Evolutionary conservation across 495 filamentous ascomycete species (phyloP).

Genomic region (Evernia prunastri): DNA sequence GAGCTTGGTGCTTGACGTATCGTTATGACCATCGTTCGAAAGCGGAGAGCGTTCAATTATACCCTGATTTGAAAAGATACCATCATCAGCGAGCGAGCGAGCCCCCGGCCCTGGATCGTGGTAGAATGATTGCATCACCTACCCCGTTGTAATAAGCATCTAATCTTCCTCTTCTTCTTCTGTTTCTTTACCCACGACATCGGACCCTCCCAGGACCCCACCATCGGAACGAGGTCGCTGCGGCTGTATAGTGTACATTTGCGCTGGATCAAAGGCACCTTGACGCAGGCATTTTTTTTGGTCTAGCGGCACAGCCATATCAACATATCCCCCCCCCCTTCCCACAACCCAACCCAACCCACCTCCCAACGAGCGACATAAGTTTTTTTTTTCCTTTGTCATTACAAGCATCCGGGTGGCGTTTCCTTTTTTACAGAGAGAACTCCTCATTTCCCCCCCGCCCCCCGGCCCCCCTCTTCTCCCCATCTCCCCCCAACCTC

Average conservation of each 20-base stretch:
- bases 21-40: slow-evolving; percentile 52
- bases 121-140: slow-evolving; percentile 22
- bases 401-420: slow-evolving; percentile 7
- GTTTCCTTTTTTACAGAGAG: neutral
- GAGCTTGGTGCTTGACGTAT: slow-evolving; percentile 94
- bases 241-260: slow-evolving; percentile 6
- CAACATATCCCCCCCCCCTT: neutral
- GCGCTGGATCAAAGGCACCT: neutral
- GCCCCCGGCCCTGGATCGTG: slow-evolving; percentile 14
- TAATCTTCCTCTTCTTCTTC: slow-evolving; percentile 11
- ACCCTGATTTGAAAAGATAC: slow-evolving; percentile 17
- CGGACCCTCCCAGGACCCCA: neutral
- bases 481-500: neutral
- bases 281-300: neutral
- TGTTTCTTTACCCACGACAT: slow-evolving; percentile 2
- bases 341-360: no score
- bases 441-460: neutral
- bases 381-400: slow-evolving; percentile 5
- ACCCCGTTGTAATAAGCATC: slow-evolving; percentile 25
- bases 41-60: slow-evolving; percentile 11
- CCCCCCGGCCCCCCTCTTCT: no score
- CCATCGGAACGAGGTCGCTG: neutral
- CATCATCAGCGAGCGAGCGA: slow-evolving; percentile 21
- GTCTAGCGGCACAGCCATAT: slow-evolving; percentile 1
- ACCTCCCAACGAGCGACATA: slow-evolving; percentile 1